phyloP scores from a whole-genome alignment of 192 early-diverging fungal genomes.

The Gamsiella multidivaricata region DNA sequence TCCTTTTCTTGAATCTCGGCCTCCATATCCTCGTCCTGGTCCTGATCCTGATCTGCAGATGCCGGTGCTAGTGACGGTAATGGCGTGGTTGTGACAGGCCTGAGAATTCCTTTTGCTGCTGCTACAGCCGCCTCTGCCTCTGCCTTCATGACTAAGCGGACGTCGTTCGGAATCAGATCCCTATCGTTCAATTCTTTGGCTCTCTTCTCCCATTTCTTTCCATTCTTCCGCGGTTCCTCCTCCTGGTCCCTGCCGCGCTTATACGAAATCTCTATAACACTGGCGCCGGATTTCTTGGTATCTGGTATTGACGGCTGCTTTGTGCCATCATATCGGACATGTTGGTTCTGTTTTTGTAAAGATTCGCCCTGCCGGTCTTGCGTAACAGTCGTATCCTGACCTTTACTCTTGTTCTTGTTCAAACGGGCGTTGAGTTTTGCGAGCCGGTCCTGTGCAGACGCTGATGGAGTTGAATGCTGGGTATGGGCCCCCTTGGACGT shows the following conservation, averaged over 20 bases:
- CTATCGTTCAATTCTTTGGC: constrained; percentile 46
- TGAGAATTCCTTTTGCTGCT: constrained; percentile 2
- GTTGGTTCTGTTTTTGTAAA: neutral
- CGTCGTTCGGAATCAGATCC: constrained; percentile 45
- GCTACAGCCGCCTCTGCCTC: constrained; percentile 29
- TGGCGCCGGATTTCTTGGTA: neutral
- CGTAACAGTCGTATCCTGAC: too few relatives aligned
- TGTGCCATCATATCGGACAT: constrained; percentile 6
- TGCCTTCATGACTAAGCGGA: constrained; percentile 42
- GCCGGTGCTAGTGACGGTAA: neutral
- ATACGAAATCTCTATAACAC: constrained; percentile 22
- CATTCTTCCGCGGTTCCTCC: constrained; percentile 48
- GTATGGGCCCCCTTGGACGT: neutral
- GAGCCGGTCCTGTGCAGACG: constrained; percentile 43
- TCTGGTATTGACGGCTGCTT: constrained; percentile 1
- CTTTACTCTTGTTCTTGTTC: constrained; percentile 52
- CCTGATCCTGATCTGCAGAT: neutral
- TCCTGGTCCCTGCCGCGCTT: constrained; percentile 38
- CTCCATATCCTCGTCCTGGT: constrained; percentile 10
- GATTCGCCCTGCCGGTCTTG: neutral
- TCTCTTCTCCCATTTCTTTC: constrained; percentile 47
- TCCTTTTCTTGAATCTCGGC: constrained; percentile 18
- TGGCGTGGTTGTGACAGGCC: neutral
- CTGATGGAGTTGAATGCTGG: neutral
- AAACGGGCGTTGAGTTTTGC: constrained; percentile 56